Evolutionary conservation across 768 basidiomycete genomes (phyloP).

Genomic region (Boletales sp.): DNA sequence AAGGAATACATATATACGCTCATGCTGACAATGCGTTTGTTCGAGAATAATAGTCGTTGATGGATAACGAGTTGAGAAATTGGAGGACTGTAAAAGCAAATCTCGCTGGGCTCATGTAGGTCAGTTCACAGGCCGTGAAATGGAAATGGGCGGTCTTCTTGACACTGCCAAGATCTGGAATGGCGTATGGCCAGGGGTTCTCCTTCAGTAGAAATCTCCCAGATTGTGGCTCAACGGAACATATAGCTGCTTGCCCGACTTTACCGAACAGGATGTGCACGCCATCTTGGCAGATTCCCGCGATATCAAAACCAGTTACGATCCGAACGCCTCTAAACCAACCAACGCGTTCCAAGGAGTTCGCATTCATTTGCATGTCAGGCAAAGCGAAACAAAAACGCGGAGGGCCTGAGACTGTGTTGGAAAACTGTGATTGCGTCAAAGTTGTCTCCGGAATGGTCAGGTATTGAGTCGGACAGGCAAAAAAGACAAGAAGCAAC

Average conservation of each 20-base stretch:
- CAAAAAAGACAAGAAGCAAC: conserved; percentile 66
- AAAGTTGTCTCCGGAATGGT: conserved; percentile 63
- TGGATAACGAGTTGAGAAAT: too few relatives aligned
- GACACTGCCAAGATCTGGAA: too few relatives aligned
- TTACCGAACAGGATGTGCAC: conserved; percentile 80
- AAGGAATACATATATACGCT: too few relatives aligned
- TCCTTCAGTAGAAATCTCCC: too few relatives aligned
- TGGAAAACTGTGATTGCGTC: conserved; percentile 77
- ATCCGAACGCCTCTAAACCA: conserved; percentile 18
- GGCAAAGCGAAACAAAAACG: conserved; percentile 61
- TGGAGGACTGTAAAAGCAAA: too few relatives aligned
- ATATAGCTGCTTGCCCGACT: too few relatives aligned
- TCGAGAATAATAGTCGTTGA: too few relatives aligned
- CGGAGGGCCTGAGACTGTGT: conserved; percentile 59
- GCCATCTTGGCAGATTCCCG: conserved; percentile 43
- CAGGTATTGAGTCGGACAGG: conserved; percentile 51
- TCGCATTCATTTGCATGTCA: conserved; percentile 95
- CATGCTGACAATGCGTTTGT: not conserved
- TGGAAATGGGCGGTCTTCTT: too few relatives aligned
- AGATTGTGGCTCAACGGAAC: too few relatives aligned
- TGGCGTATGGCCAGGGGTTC: too few relatives aligned
- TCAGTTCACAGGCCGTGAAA: too few relatives aligned
- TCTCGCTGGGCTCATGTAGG: too few relatives aligned
- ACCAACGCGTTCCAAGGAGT: conserved; percentile 58
- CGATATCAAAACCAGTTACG: conserved; percentile 27